phyloP scores from a whole-genome alignment of 306 rosid species.

The peach (Prunus persica) region Prunus_persica_NCBIv2 NC_034013.1:9637001-9637500 shows the following conservation, averaged over 20 bases:
- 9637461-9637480: not conserved
- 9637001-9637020: not conserved
- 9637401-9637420: constrained; percentile 46
- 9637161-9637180: constrained; percentile 3
- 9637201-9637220: constrained; percentile 36
- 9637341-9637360: constrained; percentile 32
- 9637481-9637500: not conserved
- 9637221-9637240: not conserved
- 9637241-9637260: not conserved
- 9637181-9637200: constrained; percentile 28
- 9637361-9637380: constrained; percentile 45
- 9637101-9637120: constrained; percentile 32
- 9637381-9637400: constrained; percentile 41
- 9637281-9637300: not conserved
- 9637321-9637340: constrained; percentile 26
- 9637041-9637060: not conserved
- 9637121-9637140: constrained; percentile 30
- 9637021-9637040: not conserved
- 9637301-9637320: not conserved
- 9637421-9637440: constrained; percentile 15
- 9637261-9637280: not conserved
- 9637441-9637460: constrained; percentile 2
- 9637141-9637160: not conserved
- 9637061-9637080: constrained; percentile 49
- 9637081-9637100: constrained; percentile 30